Evolutionary conservation across 2,329 filamentous ascomycete genomes (phyloP).

Genomic region (Pyrenochaeta sp.): DNA sequence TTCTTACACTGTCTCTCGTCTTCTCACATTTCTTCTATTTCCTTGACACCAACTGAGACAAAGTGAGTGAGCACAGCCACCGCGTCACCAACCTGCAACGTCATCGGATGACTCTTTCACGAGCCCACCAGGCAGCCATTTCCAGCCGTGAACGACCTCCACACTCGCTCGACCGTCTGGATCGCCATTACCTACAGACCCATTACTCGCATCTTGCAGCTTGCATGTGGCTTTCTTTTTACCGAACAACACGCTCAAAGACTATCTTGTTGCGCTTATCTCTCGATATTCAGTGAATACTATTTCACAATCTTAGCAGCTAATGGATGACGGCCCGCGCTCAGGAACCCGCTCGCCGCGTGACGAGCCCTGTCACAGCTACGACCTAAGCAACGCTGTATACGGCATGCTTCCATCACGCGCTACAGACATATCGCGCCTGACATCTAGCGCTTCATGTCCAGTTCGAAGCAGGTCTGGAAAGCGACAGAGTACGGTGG

Average conservation of each 20-base stretch:
- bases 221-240: constrained; percentile 22
- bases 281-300: background rate
- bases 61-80: constrained; percentile 27
- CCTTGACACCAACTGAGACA: constrained; percentile 17
- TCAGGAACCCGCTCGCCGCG: constrained; percentile 28
- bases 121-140: constrained; percentile 38
- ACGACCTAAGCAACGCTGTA: constrained; percentile 24
- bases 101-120: constrained; percentile 41
- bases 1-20: constrained; percentile 6
- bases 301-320: constrained; percentile 15
- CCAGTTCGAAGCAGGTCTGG: constrained; percentile 13
- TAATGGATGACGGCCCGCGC: constrained; percentile 20
- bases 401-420: constrained; percentile 28
- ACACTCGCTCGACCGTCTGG: constrained; percentile 6
- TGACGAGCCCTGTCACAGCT: constrained; percentile 22
- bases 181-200: constrained; percentile 7
- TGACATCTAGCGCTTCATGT: constrained; percentile 17
- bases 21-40: constrained; percentile 1
- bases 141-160: constrained; percentile 13
- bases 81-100: constrained; percentile 27
- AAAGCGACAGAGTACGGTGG: constrained; percentile 16
- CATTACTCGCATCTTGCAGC: constrained; percentile 32
- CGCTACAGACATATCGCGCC: constrained; percentile 19
- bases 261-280: background rate
- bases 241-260: constrained; percentile 3